These are phyloP conservation scores for Beauveria scarabaeidicola DNA, from an alignment of 2,329 filamentous ascomycete species.

Conservation along the genomic window DNA sequence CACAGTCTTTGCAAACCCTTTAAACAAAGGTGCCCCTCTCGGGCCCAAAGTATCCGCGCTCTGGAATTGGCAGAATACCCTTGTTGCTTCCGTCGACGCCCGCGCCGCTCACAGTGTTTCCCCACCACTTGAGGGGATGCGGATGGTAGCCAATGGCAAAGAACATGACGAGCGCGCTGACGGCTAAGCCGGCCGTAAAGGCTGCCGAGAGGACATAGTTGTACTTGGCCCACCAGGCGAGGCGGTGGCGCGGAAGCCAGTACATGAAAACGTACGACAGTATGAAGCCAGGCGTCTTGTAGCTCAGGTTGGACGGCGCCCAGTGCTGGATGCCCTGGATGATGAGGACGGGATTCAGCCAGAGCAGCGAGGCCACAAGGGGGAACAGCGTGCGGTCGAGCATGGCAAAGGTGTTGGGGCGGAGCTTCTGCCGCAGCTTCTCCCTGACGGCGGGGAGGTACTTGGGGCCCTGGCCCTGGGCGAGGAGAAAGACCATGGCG, in stretches of 20 bases:
- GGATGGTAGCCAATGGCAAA: constrained; percentile 32
- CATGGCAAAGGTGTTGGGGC: constrained; percentile 22
- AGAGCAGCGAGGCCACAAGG: constrained; percentile 29
- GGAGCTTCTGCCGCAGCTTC: constrained; percentile 22
- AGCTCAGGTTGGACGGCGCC: constrained; percentile 33
- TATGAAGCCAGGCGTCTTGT: constrained; percentile 34
- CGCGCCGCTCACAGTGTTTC: constrained; percentile 23
- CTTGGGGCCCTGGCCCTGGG: constrained; percentile 25
- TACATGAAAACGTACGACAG: constrained; percentile 36
- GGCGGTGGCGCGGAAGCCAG: constrained; percentile 27
- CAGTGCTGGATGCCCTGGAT: constrained; percentile 35
- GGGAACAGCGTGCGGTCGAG: constrained; percentile 30
- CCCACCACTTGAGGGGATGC: constrained; percentile 34
- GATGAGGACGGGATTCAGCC: constrained; percentile 33
- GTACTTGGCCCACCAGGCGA: constrained; percentile 39
- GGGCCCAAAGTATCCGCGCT: constrained; percentile 21
- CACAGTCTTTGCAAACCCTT: neutral
- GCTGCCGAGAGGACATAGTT: constrained; percentile 37
- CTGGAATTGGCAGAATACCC: constrained; percentile 17
- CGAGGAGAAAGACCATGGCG: constrained; percentile 27
- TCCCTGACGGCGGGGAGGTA: constrained; percentile 27
- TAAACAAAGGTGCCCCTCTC: constrained; percentile 18
- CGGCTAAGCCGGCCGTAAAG: constrained; percentile 32
- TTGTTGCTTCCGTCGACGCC: constrained; percentile 17
- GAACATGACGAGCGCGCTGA: constrained; percentile 34